Percentiles rank a stretch among this genome's conserved stretches.
These are phyloP conservation scores for Bombardia bombarda DNA, from an alignment of 495 filamentous ascomycete genomes.

Conservation along the genomic window DNA sequence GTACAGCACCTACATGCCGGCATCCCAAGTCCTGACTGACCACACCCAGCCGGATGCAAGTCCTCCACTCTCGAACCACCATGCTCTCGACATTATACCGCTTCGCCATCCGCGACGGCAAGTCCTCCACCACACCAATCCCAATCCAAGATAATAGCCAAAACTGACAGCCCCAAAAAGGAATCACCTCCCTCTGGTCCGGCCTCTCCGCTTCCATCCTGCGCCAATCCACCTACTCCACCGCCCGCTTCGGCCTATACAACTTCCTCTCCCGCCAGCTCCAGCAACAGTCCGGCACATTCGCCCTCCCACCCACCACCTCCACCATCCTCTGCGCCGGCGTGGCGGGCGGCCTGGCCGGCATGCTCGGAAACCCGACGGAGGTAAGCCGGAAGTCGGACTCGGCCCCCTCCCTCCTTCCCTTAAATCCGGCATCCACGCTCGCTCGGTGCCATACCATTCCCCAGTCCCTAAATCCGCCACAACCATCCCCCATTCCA, in stretches of 20 bases:
- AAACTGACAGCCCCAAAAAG: conserved; percentile 4
- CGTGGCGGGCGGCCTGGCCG: conserved; percentile 61
- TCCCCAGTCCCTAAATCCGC: no score
- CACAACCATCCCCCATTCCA: no score
- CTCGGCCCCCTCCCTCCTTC: no score
- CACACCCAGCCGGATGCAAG: conserved; percentile 28
- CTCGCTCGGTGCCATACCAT: no score
- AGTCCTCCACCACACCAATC: neutral
- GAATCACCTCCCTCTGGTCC: conserved; percentile 28
- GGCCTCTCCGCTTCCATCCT: conserved; percentile 32
- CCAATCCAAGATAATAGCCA: neutral
- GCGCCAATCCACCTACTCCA: conserved; percentile 33
- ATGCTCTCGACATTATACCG: conserved; percentile 24
- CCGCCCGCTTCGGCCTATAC: conserved; percentile 30
- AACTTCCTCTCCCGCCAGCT: conserved; percentile 21
- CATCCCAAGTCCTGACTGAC: neutral
- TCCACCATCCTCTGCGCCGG: conserved; percentile 26
- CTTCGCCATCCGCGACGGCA: conserved; percentile 30
- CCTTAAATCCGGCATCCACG: no score
- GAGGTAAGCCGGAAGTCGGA: conserved; percentile 37
- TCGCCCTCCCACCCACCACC: conserved; percentile 14
- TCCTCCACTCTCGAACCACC: conserved; percentile 23
- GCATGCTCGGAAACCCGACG: conserved; percentile 71
- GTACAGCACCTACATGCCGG: no score
- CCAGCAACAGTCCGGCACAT: conserved; percentile 10